phyloP scores from a whole-genome alignment of 2,329 filamentous ascomycete species.

The Penicillium sp. region DNA sequence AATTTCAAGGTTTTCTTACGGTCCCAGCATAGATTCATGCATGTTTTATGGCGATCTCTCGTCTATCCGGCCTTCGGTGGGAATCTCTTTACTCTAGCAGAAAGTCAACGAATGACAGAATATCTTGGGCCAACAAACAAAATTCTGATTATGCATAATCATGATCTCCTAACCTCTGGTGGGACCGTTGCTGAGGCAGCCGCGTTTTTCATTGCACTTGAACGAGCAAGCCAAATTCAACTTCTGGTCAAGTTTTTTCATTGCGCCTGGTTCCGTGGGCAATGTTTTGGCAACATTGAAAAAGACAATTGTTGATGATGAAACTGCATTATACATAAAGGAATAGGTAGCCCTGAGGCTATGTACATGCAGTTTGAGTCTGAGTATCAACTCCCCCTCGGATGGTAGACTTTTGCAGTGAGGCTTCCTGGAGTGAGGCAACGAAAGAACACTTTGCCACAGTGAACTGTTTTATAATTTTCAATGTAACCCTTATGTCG shows the following conservation, averaged over 20 bases:
- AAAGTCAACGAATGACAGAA: conserved; percentile 44
- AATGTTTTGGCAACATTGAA: background rate
- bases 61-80: conserved; percentile 49
- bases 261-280: background rate
- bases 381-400: background rate
- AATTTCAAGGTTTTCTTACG: too few relatives aligned
- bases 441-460: background rate
- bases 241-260: conserved; percentile 66
- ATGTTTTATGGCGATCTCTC: conserved; percentile 28
- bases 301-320: background rate
- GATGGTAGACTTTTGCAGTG: background rate
- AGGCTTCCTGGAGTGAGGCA: background rate
- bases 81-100: conserved; percentile 46
- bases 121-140: conserved; percentile 17
- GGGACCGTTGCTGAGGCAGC: conserved; percentile 72
- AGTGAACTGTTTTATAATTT: background rate
- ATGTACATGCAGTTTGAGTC: conserved; percentile 1
- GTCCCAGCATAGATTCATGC: background rate
- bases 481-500: background rate
- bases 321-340: background rate
- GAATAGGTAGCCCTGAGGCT: background rate
- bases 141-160: conserved; percentile 30
- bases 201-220: conserved; percentile 67
- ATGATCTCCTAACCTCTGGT: conserved; percentile 58
- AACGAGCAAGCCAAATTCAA: conserved; percentile 69